Base-by-base conservation (phyloP, 768 basidiomycete species). In the Hemileccinum impolitum region DNA sequence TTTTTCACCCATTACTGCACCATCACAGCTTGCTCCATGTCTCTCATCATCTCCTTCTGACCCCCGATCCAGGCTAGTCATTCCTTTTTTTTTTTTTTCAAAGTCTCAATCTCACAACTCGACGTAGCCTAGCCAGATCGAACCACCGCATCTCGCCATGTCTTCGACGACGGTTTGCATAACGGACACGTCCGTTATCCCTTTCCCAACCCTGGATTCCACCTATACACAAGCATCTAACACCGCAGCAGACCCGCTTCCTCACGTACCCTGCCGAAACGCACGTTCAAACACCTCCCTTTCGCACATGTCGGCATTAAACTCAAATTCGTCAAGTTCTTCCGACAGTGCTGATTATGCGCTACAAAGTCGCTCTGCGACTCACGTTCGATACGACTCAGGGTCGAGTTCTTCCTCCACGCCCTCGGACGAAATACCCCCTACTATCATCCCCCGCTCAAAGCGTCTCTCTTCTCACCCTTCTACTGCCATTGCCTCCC, bases 211-310 rank as follows among this genome's bases (percentile, higher is more conserved):
- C 19, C 48, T 63, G 45, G 60, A 25, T 42, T 57, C 54, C 37
- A 43, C 48, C 51, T 60, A 63, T 47, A 58, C 60, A 40, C 69
- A 68, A 40, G 62, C 69, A 50, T 69, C 79, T 36, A 87, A 83
- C 64, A 66, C 73, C 26, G 81, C 85, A 28, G 75, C 79, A 3
- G 70, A 71, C 8, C 77, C 84, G 47, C 76, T 86, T n/a, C 84
- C 85, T 14, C 70, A 77, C 43, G 73, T 87, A 45, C 82, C 87
- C 32, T 77, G 83, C 45, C 72, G 84, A 41, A 63, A 60, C 31
- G 60, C 58, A 39, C 53, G 44, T 40, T 44, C 56, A 39, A 54
- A 6, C 19, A 42, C 50, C 13, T 31, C 56, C 17, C 47, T 48
- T 14, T 62, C 62, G 12, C 54, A 62, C 21, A 44, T 44, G 4